A percentile compares a stretch with the other conserved stretches of the same genome.
These are phyloP conservation scores for Peronospora tabacina DNA, from an alignment of 352 stramenopile species.

Conservation along the genomic window DNA sequence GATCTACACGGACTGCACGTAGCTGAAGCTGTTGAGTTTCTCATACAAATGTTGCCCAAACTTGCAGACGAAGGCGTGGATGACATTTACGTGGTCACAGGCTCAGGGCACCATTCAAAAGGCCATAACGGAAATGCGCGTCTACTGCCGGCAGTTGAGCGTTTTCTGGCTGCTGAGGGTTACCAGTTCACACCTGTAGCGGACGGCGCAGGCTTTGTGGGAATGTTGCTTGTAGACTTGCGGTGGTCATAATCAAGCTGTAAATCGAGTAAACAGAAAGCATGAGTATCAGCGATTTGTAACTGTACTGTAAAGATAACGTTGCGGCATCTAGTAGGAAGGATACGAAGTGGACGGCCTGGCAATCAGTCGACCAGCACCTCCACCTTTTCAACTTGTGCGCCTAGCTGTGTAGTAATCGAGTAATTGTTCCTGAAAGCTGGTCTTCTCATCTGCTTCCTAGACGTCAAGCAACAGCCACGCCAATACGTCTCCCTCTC, in stretches of 20 bases:
- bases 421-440: not conserved
- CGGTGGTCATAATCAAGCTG: constrained; percentile 47
- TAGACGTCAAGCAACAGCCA: constrained; percentile 5
- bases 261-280: constrained; percentile 25
- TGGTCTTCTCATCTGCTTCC: not conserved
- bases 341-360: not conserved
- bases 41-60: constrained; percentile 62
- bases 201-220: constrained; percentile 66
- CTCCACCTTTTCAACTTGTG: not conserved
- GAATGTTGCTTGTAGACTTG: constrained; percentile 81
- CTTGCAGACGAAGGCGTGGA: constrained; percentile 65
- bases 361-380: not conserved
- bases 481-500: not conserved
- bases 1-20: constrained; percentile 81
- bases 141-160: constrained; percentile 68
- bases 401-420: constrained; percentile 5
- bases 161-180: constrained; percentile 64
- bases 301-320: constrained; percentile 5
- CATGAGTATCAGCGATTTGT: constrained; percentile 17
- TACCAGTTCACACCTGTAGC: constrained; percentile 68
- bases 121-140: constrained; percentile 53
- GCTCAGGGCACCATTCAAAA: constrained; percentile 79
- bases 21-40: constrained; percentile 68
- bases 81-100: constrained; percentile 72
- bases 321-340: not conserved